Evolutionary conservation across 2,329 filamentous ascomycete genomes (phyloP).

Genomic region (Raffaelea albimanens): DNA sequence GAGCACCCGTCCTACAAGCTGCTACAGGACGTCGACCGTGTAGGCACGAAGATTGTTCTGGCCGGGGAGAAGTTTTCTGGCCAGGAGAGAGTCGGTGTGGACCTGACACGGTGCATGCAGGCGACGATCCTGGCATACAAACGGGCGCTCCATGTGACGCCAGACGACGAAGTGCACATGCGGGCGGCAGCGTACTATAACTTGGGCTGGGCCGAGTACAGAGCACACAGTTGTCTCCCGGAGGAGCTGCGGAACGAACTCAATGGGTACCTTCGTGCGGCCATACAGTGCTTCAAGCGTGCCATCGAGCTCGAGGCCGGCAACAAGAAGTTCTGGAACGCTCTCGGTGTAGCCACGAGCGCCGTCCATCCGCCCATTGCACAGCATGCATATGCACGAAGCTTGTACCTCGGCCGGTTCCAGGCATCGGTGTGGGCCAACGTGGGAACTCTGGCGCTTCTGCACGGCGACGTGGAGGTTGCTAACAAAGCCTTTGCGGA

Average conservation of each 20-base stretch:
- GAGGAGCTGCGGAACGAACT: constrained; percentile 29
- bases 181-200: constrained; percentile 98
- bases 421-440: constrained; percentile 81
- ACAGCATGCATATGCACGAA: constrained; percentile 88
- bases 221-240: constrained; percentile 61
- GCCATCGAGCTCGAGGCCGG: constrained; percentile 92
- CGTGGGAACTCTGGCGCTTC: constrained; percentile 72
- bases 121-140: constrained; percentile 80
- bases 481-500: constrained; percentile 84
- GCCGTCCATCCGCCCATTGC: constrained; percentile 77
- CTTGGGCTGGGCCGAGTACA: constrained; percentile 85
- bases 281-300: constrained; percentile 86
- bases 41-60: constrained; percentile 34
- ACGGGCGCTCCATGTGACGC: constrained; percentile 66
- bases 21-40: constrained; percentile 61
- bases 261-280: constrained; percentile 64
- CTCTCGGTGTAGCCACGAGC: constrained; percentile 83
- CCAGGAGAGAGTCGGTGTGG: constrained; percentile 36
- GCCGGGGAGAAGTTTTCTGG: constrained; percentile 35
- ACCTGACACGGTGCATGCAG: constrained; percentile 52
- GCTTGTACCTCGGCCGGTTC: constrained; percentile 83
- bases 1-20: constrained; percentile 42
- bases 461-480: constrained; percentile 76
- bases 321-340: constrained; percentile 96
- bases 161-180: constrained; percentile 64